Base-by-base conservation (phyloP, 2,329 filamentous ascomycete species). In the Kalaharituber pfeilii region DNA sequence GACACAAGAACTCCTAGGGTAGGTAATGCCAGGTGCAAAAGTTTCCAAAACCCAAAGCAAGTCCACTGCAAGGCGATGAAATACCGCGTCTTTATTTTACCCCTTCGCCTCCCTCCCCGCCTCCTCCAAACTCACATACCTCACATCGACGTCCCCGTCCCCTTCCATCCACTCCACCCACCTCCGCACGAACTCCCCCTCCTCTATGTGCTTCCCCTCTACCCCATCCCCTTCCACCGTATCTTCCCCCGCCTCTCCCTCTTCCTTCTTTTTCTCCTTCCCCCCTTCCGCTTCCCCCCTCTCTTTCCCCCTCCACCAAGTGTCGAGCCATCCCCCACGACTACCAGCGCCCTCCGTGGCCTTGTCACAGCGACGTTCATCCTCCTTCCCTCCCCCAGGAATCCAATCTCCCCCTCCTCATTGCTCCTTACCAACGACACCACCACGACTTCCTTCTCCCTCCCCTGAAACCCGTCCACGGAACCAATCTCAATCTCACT, bases 351-450 rank as follows among this genome's bases (percentile, higher is more conserved):
- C 62, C 91, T 78, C 71, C 84, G 89, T 5, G 91, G 86, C 61
- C 91, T 79, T 58, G 91, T 98, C 88, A 98, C 96, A 52, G 91
- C 89, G 63, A 96, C 89, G 67, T 98, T 98, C 60, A 98, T 71
- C 58, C 91, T 77, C 59, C 91, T 77, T 73, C 88, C 94, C 70
- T 98, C 91, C 13, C 80, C 86, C 33, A 98, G 71, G 65, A 98
- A 98, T 8, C 91, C 91, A 13, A 96, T 88, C 67, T 96, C 87
- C 51, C 81, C 79, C 50, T 87, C 78, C 5, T 79, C 62, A 66
- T 98, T 98, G 69, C 88, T 95, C 61, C 91, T 77, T 54, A 98
- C 91, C n/a, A 96, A 75, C 67, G 83, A 94, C 51, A 98, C 81
- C 36, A 98, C 77, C 15, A 98, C 82, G 2, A 86, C 91, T 68